phyloP scores from a whole-genome alignment of 805 yeast genomes.

The Kuraishia molischiana region DNA sequence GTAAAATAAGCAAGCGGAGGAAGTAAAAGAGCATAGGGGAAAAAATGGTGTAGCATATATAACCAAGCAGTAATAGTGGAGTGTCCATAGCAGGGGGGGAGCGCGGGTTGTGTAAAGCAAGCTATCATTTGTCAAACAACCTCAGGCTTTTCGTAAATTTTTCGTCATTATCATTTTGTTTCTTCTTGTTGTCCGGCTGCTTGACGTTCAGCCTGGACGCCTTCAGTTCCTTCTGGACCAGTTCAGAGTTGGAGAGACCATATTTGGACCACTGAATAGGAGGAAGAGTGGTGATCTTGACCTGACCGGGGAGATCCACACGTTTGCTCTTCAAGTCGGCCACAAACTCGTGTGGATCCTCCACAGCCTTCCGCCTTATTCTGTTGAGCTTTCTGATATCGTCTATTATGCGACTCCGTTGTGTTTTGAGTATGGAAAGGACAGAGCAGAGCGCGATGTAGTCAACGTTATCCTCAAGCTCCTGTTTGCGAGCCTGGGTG shows the following conservation, averaged over 20 bases:
- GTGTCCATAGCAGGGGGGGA: background rate
- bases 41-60: too few species aligned
- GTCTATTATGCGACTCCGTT: conserved; percentile 4
- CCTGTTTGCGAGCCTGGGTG: conserved; percentile 3
- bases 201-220: too few species aligned
- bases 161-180: too few species aligned
- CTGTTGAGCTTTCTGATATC: conserved; percentile 6
- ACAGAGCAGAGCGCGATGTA: conserved; percentile 10
- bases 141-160: background rate
- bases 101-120: background rate
- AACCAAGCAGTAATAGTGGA: too few species aligned
- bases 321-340: conserved; percentile 4
- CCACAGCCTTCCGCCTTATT: conserved; percentile 3
- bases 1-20: too few species aligned
- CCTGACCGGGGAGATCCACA: conserved; percentile 6
- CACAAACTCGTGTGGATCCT: conserved; percentile 6
- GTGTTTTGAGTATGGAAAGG: conserved; percentile 7
- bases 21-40: too few species aligned
- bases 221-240: conserved; percentile 1
- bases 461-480: conserved; percentile 8
- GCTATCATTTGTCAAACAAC: conserved; percentile 3
- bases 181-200: too few species aligned
- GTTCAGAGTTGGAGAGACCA: background rate
- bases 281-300: conserved; percentile 6
- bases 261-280: conserved; percentile 8